Evolutionary conservation across 768 basidiomycete species (phyloP).

Genomic region (Rhizopogon salebrosus): DNA sequence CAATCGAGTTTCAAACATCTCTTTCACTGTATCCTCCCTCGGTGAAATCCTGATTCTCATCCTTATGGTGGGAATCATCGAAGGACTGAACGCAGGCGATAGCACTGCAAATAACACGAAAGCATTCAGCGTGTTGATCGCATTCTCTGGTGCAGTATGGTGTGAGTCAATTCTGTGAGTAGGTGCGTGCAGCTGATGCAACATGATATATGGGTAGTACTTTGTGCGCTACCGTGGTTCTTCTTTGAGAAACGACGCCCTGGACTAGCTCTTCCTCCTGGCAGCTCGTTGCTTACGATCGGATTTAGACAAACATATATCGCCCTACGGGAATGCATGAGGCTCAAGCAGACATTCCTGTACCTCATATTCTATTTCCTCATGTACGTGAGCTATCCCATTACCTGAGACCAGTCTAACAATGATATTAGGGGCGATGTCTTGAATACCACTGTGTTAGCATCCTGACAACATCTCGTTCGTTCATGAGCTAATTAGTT

Average conservation of each 20-base stretch:
- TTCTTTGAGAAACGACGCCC: conserved; percentile 62
- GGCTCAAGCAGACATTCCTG: conserved; percentile 67
- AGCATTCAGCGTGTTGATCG: conserved; percentile 72
- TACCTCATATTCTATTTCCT: conserved; percentile 75
- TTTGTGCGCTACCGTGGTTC: conserved; percentile 73
- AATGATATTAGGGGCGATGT: conserved; percentile 56
- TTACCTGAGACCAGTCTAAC: background rate
- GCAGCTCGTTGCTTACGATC: conserved; percentile 51
- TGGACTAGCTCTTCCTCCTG: conserved; percentile 53
- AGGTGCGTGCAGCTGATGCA: background rate
- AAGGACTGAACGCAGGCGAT: conserved; percentile 53
- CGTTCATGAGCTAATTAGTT: background rate
- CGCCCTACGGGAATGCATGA: conserved; percentile 59
- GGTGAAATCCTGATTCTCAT: conserved; percentile 69
- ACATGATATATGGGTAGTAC: conserved; percentile 34
- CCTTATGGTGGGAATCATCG: conserved; percentile 71
- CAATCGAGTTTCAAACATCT: conserved; percentile 72
- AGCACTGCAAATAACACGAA: conserved; percentile 71
- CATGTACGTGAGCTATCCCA: conserved; percentile 40
- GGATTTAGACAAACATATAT: conserved; percentile 65
- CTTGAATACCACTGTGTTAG: conserved; percentile 69
- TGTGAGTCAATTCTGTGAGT: conserved; percentile 32
- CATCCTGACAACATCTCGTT: background rate
- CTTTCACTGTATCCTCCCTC: conserved; percentile 62
- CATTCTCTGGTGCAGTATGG: conserved; percentile 77